Evolutionary conservation across 2,329 filamentous ascomycete genomes (phyloP).

Genomic region (Fusarium haematococcum): DNA sequence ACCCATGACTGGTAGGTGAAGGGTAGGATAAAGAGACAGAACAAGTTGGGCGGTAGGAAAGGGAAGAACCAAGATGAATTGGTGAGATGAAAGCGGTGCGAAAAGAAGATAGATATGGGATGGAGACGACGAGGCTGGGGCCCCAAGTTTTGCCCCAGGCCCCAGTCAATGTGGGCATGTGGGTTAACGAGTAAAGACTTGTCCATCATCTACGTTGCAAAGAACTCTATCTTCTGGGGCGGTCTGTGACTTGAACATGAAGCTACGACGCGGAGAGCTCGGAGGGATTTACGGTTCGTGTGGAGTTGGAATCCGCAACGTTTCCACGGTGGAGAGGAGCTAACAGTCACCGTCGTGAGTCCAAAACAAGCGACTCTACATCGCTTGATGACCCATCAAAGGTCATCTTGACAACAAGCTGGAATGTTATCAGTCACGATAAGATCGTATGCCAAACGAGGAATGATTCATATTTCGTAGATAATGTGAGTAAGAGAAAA

Average conservation of each 20-base stretch:
- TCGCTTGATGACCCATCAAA: neutral
- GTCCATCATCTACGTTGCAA: conserved; percentile 18
- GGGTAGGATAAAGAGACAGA: neutral
- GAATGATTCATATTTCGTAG: neutral
- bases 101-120: neutral
- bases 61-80: neutral
- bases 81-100: neutral
- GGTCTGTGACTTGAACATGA: conserved; percentile 9
- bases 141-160: conserved; percentile 15
- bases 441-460: neutral
- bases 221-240: conserved; percentile 4
- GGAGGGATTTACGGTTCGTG: conserved; percentile 8
- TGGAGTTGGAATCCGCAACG: conserved; percentile 8
- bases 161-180: conserved; percentile 18
- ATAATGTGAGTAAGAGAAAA: neutral
- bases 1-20: conserved; percentile 31
- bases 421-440: neutral
- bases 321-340: conserved; percentile 11
- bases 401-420: neutral
- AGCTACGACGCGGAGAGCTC: neutral
- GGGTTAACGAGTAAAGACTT: conserved; percentile 5
- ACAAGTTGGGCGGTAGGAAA: neutral
- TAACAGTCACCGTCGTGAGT: neutral
- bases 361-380: neutral
- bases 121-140: neutral